Evolutionary conservation across 129 eudicot species (phyloP).

Genomic region (Lactuca saligna): DNA sequence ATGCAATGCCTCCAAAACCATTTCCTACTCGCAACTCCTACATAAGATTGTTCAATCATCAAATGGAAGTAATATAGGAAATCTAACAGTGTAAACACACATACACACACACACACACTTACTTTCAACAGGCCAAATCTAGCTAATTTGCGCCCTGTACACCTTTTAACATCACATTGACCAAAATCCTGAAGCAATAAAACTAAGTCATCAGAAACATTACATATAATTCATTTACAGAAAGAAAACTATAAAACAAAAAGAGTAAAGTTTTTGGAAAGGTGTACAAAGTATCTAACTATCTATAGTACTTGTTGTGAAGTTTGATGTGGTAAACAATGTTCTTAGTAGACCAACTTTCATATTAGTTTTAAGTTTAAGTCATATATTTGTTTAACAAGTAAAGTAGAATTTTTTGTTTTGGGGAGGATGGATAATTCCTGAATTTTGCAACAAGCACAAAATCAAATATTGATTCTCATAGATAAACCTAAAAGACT

Average conservation of each 20-base stretch:
- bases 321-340: neutral
- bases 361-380: neutral
- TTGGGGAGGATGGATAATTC: neutral
- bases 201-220: slow-evolving; percentile 6
- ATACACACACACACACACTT: slow-evolving; percentile 27
- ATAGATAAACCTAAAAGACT: neutral
- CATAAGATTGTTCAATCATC: slow-evolving; percentile 23
- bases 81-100: neutral
- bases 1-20: slow-evolving; percentile 93
- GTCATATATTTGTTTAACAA: neutral
- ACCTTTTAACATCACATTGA: slow-evolving; percentile 96
- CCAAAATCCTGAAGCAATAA: slow-evolving; percentile 81
- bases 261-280: neutral
- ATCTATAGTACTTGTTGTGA: neutral
- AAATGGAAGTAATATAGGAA: slow-evolving; percentile 5
- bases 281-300: neutral
- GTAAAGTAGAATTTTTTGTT: neutral
- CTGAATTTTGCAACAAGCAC: slow-evolving; percentile 14
- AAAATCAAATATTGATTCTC: slow-evolving; percentile 10
- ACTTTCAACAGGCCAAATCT: slow-evolving; percentile 81
- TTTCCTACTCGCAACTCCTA: slow-evolving; percentile 87
- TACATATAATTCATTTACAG: neutral
- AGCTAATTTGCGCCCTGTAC: slow-evolving; percentile 95
- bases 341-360: too few relatives aligned
- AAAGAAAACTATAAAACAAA: neutral